Base-by-base conservation (phyloP, 2,329 filamentous ascomycete species). In the Orbilia ellipsospora region DNA sequence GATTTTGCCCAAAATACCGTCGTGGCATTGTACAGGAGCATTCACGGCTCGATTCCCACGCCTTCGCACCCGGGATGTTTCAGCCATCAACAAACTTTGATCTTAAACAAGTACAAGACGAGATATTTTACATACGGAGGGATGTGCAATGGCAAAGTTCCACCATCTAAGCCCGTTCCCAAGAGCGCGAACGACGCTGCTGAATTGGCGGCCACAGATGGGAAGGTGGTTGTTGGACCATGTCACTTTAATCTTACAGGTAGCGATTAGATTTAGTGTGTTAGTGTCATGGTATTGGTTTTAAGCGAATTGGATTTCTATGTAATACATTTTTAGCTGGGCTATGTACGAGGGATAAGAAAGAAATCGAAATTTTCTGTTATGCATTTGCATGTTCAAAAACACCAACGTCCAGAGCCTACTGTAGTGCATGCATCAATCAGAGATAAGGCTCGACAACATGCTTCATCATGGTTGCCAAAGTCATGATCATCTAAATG, bases 1-100 rank as follows among this genome's bases (percentile, higher is more conserved):
- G 61, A 65, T 20, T 73, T 73, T 26, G 60, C 68, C 6, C 61
- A 73, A 31, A 23, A 60, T 12, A 65, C 60, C 10, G 68, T 73
- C 44, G 45, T 64, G 10, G 68, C 61, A 7, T 50, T 65, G 31
- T 72, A 59, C 20, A 59, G 60, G n/a, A 12, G 26, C n/a, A 54
- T 65, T 12, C 55, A 16, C 12, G 68, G 68, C 5, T 50, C 7
- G 0, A 65, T 73, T 20, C 68, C 68, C 13, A 65, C 8, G n/a
- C 52, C 42, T 10, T 18, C 52, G 0, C 8, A 55, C 13, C 52
- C 52, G 2, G 68, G 68, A n/a, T 73, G 68, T 48, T 61, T 73
- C 20, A 48, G 36, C 36, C 23, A 42, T 26, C 68, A 65, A 18
- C 60, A 65, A 8, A 59, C 45, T 15, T 20, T 5, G 10, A 8